phyloP scores from a whole-genome alignment of 2,329 filamentous ascomycete genomes.

The Mycosphaerella arachidis region DNA sequence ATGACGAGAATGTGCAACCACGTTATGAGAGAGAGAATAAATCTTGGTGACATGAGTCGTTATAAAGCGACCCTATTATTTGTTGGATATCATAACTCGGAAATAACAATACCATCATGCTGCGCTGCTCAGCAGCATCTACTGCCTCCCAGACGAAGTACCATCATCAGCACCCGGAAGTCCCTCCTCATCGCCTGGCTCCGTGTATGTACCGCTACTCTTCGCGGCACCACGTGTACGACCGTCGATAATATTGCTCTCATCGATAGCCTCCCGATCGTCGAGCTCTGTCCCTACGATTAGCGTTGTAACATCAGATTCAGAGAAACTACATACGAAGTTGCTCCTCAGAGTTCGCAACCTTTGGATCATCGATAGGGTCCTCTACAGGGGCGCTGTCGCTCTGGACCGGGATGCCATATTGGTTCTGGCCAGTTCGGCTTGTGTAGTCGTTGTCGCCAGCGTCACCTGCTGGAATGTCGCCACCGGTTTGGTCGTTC shows the following conservation, averaged over 20 bases:
- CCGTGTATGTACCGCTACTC: conserved; percentile 42
- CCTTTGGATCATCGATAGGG: conserved; percentile 40
- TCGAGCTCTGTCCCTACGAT: conserved; percentile 37
- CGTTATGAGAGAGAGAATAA: not conserved
- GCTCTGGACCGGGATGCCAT: conserved; percentile 45
- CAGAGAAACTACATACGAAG: conserved; percentile 36
- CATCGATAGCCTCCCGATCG: conserved; percentile 47
- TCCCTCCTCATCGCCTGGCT: conserved; percentile 51
- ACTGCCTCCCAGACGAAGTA: conserved; percentile 14
- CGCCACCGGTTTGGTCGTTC: conserved; percentile 16
- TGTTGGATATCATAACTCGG: not conserved
- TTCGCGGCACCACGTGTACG: conserved; percentile 48
- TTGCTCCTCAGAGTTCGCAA: conserved; percentile 45
- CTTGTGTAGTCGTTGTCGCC: conserved; percentile 45
- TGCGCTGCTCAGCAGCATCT: not conserved
- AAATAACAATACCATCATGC: not conserved
- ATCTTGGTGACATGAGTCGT: not conserved
- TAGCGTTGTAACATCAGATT: not conserved
- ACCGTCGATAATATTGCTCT: conserved; percentile 44
- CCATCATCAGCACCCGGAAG: conserved; percentile 26
- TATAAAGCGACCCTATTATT: not conserved
- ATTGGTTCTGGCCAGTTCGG: conserved; percentile 44
- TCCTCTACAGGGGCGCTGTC: conserved; percentile 46
- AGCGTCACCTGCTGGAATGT: conserved; percentile 33
- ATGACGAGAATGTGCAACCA: not conserved